phyloP scores from a whole-genome alignment of 345 rosid species.

The Eucalyptus virginea region DNA sequence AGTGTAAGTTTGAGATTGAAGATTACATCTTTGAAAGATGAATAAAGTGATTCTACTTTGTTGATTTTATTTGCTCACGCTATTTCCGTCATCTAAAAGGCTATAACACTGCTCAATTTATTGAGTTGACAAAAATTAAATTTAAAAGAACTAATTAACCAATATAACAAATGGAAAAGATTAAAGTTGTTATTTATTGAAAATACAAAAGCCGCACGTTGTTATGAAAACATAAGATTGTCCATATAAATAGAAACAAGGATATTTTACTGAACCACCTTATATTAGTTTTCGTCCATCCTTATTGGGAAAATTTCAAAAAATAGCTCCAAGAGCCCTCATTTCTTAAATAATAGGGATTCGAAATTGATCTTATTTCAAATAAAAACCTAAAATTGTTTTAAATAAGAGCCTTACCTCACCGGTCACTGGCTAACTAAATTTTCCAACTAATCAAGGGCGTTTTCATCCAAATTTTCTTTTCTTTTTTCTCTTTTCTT shows the following conservation, averaged over 20 bases:
- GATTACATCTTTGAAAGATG: neutral
- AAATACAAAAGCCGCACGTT: neutral
- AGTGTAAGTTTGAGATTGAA: neutral
- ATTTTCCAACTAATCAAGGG: accelerated
- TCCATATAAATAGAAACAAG: neutral
- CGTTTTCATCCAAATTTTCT: too few relatives aligned
- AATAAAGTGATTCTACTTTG: neutral
- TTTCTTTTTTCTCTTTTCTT: too few relatives aligned
- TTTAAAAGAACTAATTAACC: neutral
- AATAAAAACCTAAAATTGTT: accelerated
- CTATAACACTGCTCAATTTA: neutral
- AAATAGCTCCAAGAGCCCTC: accelerated
- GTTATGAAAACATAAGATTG: neutral
- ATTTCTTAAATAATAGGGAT: too few relatives aligned
- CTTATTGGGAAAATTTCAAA: neutral
- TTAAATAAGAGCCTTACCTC: too few relatives aligned
- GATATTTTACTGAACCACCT: neutral
- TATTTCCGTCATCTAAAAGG: neutral
- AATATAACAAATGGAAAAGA: neutral
- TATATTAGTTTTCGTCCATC: neutral
- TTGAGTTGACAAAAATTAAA: neutral
- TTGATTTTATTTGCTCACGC: neutral
- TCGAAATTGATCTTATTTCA: too few relatives aligned
- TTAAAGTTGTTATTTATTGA: neutral
- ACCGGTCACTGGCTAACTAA: accelerated